phyloP scores from a whole-genome alignment of 805 yeast genomes.

The Hanseniaspora vineae region DNA sequence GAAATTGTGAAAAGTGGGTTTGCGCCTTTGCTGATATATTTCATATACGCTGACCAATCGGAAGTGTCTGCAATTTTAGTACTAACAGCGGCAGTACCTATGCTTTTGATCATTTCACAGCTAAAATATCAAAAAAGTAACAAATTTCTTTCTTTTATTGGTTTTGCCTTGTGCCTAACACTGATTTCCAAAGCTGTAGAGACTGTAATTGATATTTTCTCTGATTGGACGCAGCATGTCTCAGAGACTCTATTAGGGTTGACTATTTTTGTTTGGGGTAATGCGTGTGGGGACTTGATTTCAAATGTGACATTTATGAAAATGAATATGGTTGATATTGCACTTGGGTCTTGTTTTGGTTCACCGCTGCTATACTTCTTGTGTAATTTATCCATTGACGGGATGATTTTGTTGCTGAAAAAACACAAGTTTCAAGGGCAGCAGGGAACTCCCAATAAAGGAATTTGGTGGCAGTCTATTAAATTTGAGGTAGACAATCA shows the following conservation, averaged over 20 bases:
- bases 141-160: slow-evolving; percentile 27
- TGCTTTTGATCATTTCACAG: background rate
- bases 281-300: slow-evolving; percentile 80
- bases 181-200: slow-evolving; percentile 41
- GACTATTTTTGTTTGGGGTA: slow-evolving; percentile 85
- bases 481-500: slow-evolving; percentile 28
- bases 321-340: slow-evolving; percentile 79
- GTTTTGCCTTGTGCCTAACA: slow-evolving; percentile 53
- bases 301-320: slow-evolving; percentile 70
- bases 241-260: slow-evolving; percentile 76
- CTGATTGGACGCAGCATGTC: slow-evolving; percentile 45
- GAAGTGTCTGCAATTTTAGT: no score
- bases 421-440: slow-evolving; percentile 2
- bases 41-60: no score
- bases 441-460: background rate
- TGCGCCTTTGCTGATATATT: no score
- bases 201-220: slow-evolving; percentile 45
- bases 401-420: slow-evolving; percentile 28
- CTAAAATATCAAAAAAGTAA: background rate
- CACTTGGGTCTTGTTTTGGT: slow-evolving; percentile 91
- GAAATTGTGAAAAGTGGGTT: no score
- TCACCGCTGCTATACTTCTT: slow-evolving; percentile 73
- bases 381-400: slow-evolving; percentile 71
- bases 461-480: slow-evolving; percentile 11
- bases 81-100: background rate